Conservation (phyloP, 179 eudicot genomes). For the Actinidia chinensis region DNA sequence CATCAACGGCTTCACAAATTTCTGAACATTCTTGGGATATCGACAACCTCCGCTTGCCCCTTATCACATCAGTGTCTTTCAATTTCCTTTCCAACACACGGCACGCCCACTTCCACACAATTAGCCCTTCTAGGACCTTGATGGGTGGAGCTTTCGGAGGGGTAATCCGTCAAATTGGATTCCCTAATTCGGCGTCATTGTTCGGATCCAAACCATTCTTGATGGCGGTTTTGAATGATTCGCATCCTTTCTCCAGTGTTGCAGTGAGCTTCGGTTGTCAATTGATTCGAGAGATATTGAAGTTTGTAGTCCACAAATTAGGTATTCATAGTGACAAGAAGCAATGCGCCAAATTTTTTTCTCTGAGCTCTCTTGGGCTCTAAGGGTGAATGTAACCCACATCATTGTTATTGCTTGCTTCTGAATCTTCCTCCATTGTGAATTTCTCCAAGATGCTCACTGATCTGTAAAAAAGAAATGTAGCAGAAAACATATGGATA, state of each 20-base stretch:
- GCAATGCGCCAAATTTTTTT: not conserved
- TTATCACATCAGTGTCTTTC: not conserved
- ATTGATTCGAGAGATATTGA: not conserved
- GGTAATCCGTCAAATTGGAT: conserved; percentile 12
- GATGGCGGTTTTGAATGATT: not conserved
- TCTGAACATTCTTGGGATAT: not conserved
- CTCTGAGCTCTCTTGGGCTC: not conserved
- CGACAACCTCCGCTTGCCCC: not conserved
- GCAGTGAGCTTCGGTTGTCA: not conserved
- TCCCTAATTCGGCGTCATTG: not conserved
- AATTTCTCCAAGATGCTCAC: not conserved
- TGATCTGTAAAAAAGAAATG: not conserved
- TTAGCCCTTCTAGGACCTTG: not conserved
- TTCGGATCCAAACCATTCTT: not conserved
- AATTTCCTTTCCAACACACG: conserved; percentile 26
- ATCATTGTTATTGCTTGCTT: not conserved
- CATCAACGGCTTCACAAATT: conserved; percentile 8
- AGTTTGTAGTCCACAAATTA: not conserved
- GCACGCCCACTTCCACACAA: conserved; percentile 18
- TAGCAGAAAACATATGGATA: not conserved
- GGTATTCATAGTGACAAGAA: not conserved
- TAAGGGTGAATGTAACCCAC: not conserved
- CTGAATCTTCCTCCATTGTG: not conserved
- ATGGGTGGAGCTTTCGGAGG: conserved; percentile 9
- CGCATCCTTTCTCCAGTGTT: not conserved